A percentile compares a stretch with the other conserved stretches of the same genome.
phyloP scores from a whole-genome alignment of 345 rosid species.

The Linum lewisii region DNA sequence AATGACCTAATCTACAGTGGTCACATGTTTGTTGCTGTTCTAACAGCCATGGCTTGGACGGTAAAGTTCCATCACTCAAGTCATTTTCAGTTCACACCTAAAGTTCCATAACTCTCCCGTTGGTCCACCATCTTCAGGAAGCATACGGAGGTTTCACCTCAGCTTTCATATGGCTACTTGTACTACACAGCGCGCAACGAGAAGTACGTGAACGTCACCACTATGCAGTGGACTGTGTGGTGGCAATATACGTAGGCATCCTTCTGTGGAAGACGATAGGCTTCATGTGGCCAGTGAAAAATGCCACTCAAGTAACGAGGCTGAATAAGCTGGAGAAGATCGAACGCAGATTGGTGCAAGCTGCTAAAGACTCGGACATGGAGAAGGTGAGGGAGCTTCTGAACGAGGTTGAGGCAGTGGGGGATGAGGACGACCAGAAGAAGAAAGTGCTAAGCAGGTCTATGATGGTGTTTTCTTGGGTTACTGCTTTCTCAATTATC shows the following conservation, averaged over 20 bases:
- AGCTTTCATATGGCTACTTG: slow-evolving; percentile 69
- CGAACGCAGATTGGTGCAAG: slow-evolving; percentile 58
- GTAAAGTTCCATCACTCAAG: slow-evolving; percentile 26
- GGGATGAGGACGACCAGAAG: slow-evolving; percentile 31
- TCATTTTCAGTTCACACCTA: neutral
- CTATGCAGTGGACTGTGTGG: slow-evolving; percentile 76
- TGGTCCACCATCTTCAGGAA: slow-evolving; percentile 43
- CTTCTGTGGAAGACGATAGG: slow-evolving; percentile 95
- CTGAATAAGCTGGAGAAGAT: slow-evolving; percentile 52
- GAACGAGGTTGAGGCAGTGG: slow-evolving; percentile 42
- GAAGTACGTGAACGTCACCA: slow-evolving; percentile 88
- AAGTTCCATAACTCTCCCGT: neutral
- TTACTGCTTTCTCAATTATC: slow-evolving; percentile 42
- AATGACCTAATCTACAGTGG: slow-evolving; percentile 93
- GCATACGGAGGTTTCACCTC: slow-evolving; percentile 89
- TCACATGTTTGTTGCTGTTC: slow-evolving; percentile 89
- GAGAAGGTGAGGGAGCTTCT: slow-evolving; percentile 78
- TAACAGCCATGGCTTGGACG: slow-evolving; percentile 99
- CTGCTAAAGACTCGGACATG: slow-evolving; percentile 85
- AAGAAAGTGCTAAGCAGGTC: slow-evolving; percentile 28
- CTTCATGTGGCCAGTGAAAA: slow-evolving; percentile 56
- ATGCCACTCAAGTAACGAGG: slow-evolving; percentile 22
- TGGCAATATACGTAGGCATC: slow-evolving; percentile 79
- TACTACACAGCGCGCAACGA: slow-evolving; percentile 76
- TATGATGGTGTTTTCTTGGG: slow-evolving; percentile 59